Evolutionary conservation across 768 basidiomycete species (phyloP).

Genomic region (Auricularia sp.): DNA sequence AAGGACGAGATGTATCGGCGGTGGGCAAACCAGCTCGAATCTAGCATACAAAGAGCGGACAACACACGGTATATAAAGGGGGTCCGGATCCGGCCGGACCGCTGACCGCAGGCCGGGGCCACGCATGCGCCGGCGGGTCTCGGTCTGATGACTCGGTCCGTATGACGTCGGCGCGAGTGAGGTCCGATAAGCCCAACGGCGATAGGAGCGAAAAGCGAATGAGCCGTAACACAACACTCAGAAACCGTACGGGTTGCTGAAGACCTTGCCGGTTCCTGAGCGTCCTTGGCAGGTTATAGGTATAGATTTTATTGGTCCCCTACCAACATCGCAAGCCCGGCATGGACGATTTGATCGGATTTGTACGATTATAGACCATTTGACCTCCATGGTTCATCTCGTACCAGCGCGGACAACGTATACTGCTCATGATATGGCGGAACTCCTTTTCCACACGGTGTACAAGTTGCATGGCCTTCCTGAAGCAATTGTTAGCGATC

Average conservation of each 20-base stretch:
- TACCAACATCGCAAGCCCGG: slow-evolving; percentile 16
- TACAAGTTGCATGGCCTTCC: slow-evolving; percentile 30
- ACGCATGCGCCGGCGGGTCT: too few species aligned
- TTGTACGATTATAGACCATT: slow-evolving; percentile 17
- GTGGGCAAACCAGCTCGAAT: too few species aligned
- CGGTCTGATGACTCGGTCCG: too few species aligned
- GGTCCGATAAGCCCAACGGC: too few species aligned
- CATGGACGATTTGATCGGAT: slow-evolving; percentile 17
- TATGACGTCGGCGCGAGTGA: too few species aligned
- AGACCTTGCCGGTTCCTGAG: slow-evolving; percentile 15
- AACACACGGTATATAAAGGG: too few species aligned
- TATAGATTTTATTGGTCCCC: slow-evolving; percentile 20
- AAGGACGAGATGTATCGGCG: too few species aligned
- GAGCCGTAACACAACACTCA: slow-evolving; percentile 5
- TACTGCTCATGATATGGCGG: slow-evolving; percentile 24
- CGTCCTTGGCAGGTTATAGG: slow-evolving; percentile 20
- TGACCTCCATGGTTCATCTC: slow-evolving; percentile 18
- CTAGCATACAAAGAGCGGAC: too few species aligned
- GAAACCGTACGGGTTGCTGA: slow-evolving; percentile 17
- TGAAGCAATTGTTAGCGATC: slow-evolving; percentile 20
- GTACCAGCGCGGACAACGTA: slow-evolving; percentile 23
- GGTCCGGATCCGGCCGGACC: too few species aligned
- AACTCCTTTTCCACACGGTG: slow-evolving; percentile 25
- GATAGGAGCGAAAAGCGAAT: too few species aligned
- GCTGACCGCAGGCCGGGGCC: too few species aligned